Conservation (phyloP, 257 asterid genomes). For the Lycium ferocissimum region DNA sequence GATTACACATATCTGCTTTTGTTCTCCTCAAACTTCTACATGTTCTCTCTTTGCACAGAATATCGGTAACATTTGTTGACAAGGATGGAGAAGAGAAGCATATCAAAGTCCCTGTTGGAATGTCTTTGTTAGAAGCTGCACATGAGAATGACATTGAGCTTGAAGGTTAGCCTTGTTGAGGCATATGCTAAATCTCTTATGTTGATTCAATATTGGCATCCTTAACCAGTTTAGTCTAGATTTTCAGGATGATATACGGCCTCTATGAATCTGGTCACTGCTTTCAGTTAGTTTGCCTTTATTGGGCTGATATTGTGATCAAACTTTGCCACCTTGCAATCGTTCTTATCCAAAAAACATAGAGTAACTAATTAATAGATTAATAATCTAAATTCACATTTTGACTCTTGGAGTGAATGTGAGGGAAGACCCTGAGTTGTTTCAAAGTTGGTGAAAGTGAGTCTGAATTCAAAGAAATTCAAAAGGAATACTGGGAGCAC, state of each 20-base stretch:
- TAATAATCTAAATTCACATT: neutral
- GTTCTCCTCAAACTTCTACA: conserved; percentile 29
- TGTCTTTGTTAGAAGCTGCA: conserved; percentile 95
- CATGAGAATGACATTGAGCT: conserved; percentile 92
- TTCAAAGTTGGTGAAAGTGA: neutral
- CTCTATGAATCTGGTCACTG: neutral
- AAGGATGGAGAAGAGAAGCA: conserved; percentile 86
- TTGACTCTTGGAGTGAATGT: neutral
- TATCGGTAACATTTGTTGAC: conserved; percentile 81
- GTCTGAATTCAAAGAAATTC: neutral
- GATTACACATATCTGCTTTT: neutral
- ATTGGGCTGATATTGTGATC: neutral
- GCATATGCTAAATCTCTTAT: neutral
- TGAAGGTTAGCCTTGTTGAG: conserved; percentile 62
- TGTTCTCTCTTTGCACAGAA: conserved; percentile 47
- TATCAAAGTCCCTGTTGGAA: conserved; percentile 83
- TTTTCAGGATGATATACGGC: neutral
- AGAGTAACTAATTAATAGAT: neutral
- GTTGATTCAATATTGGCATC: neutral
- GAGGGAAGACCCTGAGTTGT: neutral
- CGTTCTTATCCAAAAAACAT: neutral
- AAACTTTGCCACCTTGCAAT: neutral
- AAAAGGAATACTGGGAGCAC: neutral
- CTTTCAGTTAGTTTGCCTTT: neutral
- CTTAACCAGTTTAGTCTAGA: neutral